phyloP scores from a whole-genome alignment of 306 rosid genomes.

The Rosa persica region DNA sequence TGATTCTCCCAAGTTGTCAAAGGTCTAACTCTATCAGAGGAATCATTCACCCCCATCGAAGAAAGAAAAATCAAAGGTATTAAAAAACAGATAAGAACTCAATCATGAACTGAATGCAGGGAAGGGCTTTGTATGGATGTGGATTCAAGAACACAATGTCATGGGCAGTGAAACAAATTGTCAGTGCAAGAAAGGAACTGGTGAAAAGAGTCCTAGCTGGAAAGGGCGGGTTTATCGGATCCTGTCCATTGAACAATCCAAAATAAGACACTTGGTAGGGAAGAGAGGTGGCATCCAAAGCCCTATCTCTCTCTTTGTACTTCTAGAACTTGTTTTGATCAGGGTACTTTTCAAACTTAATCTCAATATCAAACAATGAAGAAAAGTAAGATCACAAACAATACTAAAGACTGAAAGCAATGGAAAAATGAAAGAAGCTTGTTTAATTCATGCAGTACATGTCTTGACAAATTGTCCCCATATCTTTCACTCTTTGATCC shows the following conservation, averaged over 20 bases:
- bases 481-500: conserved; percentile 42
- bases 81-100: conserved; percentile 1
- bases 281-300: conserved; percentile 47
- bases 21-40: conserved; percentile 22
- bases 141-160: conserved; percentile 35
- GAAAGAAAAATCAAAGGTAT: background rate
- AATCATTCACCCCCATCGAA: background rate
- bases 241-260: conserved; percentile 61
- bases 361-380: conserved; percentile 14
- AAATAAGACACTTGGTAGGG: conserved; percentile 32
- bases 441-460: conserved; percentile 53
- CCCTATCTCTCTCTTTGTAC: conserved; percentile 15
- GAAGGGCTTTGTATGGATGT: conserved; percentile 17
- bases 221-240: conserved; percentile 80
- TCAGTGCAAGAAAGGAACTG: conserved; percentile 40
- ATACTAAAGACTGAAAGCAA: conserved; percentile 32
- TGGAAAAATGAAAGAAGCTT: conserved; percentile 32
- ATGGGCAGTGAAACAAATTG: conserved; percentile 39
- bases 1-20: conserved; percentile 35
- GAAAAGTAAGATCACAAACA: conserved; percentile 23
- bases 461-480: conserved; percentile 47
- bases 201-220: conserved; percentile 56
- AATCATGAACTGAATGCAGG: conserved; percentile 19
- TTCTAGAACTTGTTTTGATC: background rate
- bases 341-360: background rate